Conservation (phyloP, 176 grass and related monocot genomes). For the Paspalum vaginatum region DNA sequence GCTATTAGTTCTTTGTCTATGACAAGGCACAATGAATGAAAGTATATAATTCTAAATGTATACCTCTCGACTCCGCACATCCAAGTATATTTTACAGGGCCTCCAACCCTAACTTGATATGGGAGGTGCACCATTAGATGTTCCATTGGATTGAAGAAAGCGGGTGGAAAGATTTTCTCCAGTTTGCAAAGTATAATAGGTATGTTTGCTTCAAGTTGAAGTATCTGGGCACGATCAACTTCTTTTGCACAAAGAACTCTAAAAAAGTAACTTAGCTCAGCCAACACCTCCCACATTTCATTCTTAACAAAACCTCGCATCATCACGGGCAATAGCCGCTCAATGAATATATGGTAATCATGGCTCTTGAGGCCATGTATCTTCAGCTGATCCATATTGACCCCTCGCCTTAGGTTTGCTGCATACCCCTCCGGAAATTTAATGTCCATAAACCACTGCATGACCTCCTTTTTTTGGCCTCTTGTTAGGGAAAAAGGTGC, state of each 20-base stretch:
- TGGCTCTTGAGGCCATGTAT: too few relatives aligned
- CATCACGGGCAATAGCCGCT: too few relatives aligned
- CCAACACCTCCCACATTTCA: too few relatives aligned
- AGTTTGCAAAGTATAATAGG: conserved; percentile 30
- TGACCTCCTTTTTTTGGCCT: too few relatives aligned
- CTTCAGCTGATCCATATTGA: too few relatives aligned
- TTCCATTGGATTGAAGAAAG: conserved; percentile 29
- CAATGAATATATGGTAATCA: too few relatives aligned
- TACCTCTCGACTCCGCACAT: conserved; percentile 41
- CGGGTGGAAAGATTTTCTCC: conserved; percentile 27
- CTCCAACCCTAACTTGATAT: conserved; percentile 20
- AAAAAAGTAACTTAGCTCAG: conserved; percentile 4
- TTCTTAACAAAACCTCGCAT: too few relatives aligned
- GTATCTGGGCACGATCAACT: not conserved
- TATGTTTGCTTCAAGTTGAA: conserved; percentile 5
- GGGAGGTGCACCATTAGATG: conserved; percentile 21
- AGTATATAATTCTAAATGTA: not conserved
- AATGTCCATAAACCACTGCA: too few relatives aligned
- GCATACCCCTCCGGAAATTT: too few relatives aligned
- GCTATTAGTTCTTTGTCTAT: not conserved
- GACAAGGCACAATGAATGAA: not conserved
- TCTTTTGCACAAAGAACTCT: conserved; percentile 18
- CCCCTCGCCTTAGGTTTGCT: too few relatives aligned
- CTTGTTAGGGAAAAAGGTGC: too few relatives aligned
- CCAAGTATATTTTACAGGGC: conserved; percentile 9